phyloP scores from a whole-genome alignment of 1,284 basidiomycete genomes.

The Heterobasidion annosum region DNA sequence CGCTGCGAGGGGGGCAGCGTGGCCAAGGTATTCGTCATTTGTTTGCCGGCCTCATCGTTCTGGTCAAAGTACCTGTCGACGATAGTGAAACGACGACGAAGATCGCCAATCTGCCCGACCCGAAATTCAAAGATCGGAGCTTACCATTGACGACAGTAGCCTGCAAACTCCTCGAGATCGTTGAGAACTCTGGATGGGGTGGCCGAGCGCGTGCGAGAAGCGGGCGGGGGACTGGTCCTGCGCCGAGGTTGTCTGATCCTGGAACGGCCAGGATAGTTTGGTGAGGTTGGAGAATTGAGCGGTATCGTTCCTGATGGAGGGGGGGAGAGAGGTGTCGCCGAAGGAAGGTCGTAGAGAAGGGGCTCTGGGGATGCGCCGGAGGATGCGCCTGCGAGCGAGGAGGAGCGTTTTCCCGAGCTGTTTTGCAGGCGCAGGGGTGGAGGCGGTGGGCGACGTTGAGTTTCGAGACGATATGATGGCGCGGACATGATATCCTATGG shows the following conservation, averaged over 20 bases:
- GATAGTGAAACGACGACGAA: too few relatives aligned
- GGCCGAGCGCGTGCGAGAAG: conserved; percentile 48
- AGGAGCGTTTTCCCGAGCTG: conserved; percentile 33
- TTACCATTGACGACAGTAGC: conserved; percentile 66
- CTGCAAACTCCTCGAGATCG: conserved; percentile 67
- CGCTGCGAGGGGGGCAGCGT: conserved; percentile 70
- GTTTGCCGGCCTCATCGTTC: conserved; percentile 60
- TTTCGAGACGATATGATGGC: conserved; percentile 54
- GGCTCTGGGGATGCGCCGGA: conserved; percentile 33
- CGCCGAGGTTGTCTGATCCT: conserved; percentile 33
- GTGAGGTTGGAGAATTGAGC: conserved; percentile 44
- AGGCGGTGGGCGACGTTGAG: conserved; percentile 54
- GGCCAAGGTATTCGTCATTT: conserved; percentile 70
- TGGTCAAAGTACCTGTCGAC: conserved; percentile 64
- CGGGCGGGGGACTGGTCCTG: conserved; percentile 42
- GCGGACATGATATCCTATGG: conserved; percentile 16
- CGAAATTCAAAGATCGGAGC: conserved; percentile 9
- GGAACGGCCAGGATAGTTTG: conserved; percentile 43
- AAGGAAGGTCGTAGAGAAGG: conserved; percentile 70
- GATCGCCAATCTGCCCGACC: background rate
- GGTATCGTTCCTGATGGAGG: conserved; percentile 27
- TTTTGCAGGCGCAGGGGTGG: conserved; percentile 49
- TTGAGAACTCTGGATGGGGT: conserved; percentile 51
- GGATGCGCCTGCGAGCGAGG: conserved; percentile 15
- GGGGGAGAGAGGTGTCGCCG: conserved; percentile 43